These are phyloP conservation scores for Phanerochaete sordida DNA, from an alignment of 768 basidiomycete genomes.

Conservation along the genomic window DNA sequence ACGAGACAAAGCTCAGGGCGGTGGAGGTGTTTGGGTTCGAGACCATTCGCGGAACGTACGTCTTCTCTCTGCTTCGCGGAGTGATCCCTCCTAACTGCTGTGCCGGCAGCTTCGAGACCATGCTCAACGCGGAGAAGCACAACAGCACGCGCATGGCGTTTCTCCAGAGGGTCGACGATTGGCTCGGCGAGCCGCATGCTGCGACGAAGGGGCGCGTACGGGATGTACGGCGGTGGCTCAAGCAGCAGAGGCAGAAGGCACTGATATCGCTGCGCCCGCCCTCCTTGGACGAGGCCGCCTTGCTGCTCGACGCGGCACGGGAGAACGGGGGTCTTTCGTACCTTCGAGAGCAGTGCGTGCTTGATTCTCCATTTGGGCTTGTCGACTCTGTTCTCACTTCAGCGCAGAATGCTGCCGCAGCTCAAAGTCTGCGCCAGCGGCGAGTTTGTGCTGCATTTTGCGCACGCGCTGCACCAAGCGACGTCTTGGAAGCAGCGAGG, in stretches of 20 bases:
- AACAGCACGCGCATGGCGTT: background rate
- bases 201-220: background rate
- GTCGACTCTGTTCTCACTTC: background rate
- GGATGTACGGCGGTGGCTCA: background rate
- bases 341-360: background rate
- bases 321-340: background rate
- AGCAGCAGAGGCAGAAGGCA: background rate
- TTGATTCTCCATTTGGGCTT: background rate
- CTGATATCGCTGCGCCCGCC: background rate
- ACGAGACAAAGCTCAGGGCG: background rate
- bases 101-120: background rate
- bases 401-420: conserved; percentile 2
- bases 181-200: background rate
- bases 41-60: background rate
- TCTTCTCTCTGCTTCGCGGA: background rate
- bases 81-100: background rate
- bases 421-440: background rate
- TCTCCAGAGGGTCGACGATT: background rate
- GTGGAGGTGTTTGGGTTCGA: conserved; percentile 11
- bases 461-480: background rate
- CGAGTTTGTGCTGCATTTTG: background rate
- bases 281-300: background rate
- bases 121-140: background rate
- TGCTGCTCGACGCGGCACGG: background rate
- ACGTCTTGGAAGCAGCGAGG: background rate